phyloP scores from a whole-genome alignment of 2,329 filamentous ascomycete species.

The Colletotrichum sp. region DNA sequence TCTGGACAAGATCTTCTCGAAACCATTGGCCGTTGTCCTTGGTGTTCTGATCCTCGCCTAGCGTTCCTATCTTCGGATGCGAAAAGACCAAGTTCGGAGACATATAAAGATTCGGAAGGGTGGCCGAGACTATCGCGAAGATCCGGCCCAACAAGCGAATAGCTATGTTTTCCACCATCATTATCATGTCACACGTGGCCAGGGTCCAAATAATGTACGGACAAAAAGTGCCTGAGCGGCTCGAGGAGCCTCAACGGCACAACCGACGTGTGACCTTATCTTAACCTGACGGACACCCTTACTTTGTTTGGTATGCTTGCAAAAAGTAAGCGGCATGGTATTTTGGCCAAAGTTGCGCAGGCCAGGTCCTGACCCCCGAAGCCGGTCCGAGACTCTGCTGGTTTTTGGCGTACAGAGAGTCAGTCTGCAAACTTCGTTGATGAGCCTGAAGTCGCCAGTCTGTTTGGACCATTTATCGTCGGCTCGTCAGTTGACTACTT shows the following conservation, averaged over 20 bases:
- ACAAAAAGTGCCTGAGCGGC: neutral
- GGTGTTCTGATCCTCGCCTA: neutral
- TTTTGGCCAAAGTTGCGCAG: neutral
- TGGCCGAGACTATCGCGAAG: neutral
- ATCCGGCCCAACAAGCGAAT: neutral
- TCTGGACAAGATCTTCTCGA: neutral
- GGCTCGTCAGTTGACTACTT: neutral
- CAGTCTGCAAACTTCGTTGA: neutral
- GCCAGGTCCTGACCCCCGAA: neutral
- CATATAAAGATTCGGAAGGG: neutral
- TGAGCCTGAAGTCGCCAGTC: neutral
- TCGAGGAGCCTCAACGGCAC: neutral
- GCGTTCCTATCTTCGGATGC: neutral
- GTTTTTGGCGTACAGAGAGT: neutral
- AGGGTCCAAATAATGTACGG: neutral
- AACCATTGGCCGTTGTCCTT: neutral
- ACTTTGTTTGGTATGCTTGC: neutral
- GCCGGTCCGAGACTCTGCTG: neutral
- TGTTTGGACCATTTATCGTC: neutral
- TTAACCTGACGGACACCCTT: neutral
- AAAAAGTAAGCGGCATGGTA: neutral
- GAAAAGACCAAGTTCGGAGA: neutral
- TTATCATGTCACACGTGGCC: neutral
- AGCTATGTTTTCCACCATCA: neutral
- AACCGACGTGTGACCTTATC: neutral